Conservation (phyloP, 345 rosid species). For the Noccaea caerulescens region DNA sequence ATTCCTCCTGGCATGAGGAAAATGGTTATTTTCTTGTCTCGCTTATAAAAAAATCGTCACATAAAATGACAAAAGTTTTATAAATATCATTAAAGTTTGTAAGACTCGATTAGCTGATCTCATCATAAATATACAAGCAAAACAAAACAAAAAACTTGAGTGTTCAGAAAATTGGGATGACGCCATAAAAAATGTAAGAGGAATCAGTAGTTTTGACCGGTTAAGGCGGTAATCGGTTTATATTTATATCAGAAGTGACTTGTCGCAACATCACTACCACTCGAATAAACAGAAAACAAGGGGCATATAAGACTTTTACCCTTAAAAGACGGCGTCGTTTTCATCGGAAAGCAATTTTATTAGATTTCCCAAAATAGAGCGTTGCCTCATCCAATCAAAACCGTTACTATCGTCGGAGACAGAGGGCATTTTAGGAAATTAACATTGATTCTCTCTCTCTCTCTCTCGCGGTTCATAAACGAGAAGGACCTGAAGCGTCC, state of each 20-base stretch:
- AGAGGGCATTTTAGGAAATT: constrained; percentile 38
- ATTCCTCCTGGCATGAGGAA: constrained; percentile 18
- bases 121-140: constrained; percentile 5
- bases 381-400: constrained; percentile 40
- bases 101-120: constrained; percentile 27
- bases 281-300: constrained; percentile 16
- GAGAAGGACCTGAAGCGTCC: constrained; percentile 33
- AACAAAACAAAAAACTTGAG: background rate
- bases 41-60: background rate
- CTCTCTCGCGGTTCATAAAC: constrained; percentile 38
- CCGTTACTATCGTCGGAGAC: constrained; percentile 27
- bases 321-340: constrained; percentile 36
- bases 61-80: constrained; percentile 15
- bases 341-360: constrained; percentile 35
- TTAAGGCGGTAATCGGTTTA: constrained; percentile 33
- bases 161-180: background rate
- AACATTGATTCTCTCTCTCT: background rate
- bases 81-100: constrained; percentile 7
- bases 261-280: constrained; percentile 43
- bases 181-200: background rate
- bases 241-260: constrained; percentile 30
- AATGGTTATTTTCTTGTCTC: background rate
- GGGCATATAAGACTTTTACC: constrained; percentile 8
- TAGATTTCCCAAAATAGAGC: constrained; percentile 45
- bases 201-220: constrained; percentile 37